A percentile compares a stretch with the other conserved stretches of the same genome.
phyloP scores from a whole-genome alignment of 306 rosid species.

The Vicia sativa region DNA sequence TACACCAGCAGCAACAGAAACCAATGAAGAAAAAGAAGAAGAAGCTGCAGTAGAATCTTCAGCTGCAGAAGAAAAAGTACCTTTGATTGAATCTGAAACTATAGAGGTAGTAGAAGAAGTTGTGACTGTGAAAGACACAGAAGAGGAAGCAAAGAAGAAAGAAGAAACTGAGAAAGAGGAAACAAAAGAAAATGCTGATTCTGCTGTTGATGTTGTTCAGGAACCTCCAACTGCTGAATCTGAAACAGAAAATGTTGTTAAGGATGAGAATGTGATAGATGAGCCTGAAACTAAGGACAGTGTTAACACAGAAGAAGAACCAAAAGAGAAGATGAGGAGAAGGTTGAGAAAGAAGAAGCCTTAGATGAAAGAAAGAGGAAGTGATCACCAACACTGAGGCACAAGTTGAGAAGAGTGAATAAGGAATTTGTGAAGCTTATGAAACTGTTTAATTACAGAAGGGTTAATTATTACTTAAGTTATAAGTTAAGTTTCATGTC shows the following conservation, averaged over 20 bases:
- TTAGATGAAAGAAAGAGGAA: constrained; percentile 43
- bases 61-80: constrained; percentile 34
- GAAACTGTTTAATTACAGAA: background rate
- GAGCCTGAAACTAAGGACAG: constrained; percentile 40
- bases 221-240: constrained; percentile 32
- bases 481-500: background rate
- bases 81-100: constrained; percentile 47
- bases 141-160: constrained; percentile 42
- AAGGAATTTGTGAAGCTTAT: background rate
- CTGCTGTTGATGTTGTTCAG: constrained; percentile 28
- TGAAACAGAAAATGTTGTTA: constrained; percentile 37
- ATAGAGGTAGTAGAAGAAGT: constrained; percentile 41
- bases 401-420: constrained; percentile 40
- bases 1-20: constrained; percentile 31
- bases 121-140: constrained; percentile 34
- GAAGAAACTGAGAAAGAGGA: constrained; percentile 33
- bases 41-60: constrained; percentile 23
- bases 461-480: too few species aligned
- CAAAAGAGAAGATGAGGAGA: constrained; percentile 42
- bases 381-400: constrained; percentile 35
- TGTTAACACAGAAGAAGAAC: constrained; percentile 31
- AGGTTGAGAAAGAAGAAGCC: constrained; percentile 40
- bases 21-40: constrained; percentile 42
- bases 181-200: constrained; percentile 42
- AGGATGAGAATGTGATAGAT: constrained; percentile 38